Percentiles rank a stretch among this genome's conserved stretches.
Evolutionary conservation across 2,329 filamentous ascomycete genomes (phyloP).

Genomic region (Meredithiella fracta): DNA sequence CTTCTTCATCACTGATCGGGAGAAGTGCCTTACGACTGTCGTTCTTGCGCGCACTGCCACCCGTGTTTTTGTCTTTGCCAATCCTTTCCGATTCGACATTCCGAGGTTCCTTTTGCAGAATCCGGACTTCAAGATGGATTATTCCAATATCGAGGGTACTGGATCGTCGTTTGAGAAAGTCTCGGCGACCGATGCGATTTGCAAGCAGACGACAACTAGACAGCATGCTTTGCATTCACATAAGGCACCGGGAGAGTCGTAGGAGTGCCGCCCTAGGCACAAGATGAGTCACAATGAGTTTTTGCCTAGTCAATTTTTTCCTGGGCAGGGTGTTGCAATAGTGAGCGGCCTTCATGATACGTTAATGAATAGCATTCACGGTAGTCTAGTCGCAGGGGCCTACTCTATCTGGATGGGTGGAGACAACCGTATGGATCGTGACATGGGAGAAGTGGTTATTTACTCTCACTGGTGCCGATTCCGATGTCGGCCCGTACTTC

Average conservation of each 20-base stretch:
- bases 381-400: slow-evolving; percentile 3
- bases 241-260: slow-evolving; percentile 4
- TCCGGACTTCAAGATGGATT: neutral
- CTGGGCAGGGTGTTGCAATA: slow-evolving; percentile 7
- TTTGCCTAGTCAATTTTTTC: slow-evolving; percentile 10
- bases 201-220: neutral
- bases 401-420: slow-evolving; percentile 13
- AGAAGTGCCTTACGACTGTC: neutral
- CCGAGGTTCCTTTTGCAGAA: neutral
- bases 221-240: slow-evolving; percentile 7
- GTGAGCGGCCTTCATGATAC: slow-evolving; percentile 7
- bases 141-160: neutral
- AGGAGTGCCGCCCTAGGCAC: slow-evolving; percentile 3
- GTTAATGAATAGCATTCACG: slow-evolving; percentile 8
- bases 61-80: neutral
- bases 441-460: slow-evolving; percentile 10
- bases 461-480: slow-evolving; percentile 11
- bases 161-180: slow-evolving; percentile 8
- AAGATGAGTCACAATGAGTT: slow-evolving; percentile 11
- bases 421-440: slow-evolving; percentile 10
- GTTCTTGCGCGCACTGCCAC: neutral
- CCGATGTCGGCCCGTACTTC: neutral
- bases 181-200: slow-evolving; percentile 2
- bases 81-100: neutral
- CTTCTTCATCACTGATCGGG: neutral